phyloP scores from a whole-genome alignment of 208 protist species.

The Perkinsela sp. region DNA sequence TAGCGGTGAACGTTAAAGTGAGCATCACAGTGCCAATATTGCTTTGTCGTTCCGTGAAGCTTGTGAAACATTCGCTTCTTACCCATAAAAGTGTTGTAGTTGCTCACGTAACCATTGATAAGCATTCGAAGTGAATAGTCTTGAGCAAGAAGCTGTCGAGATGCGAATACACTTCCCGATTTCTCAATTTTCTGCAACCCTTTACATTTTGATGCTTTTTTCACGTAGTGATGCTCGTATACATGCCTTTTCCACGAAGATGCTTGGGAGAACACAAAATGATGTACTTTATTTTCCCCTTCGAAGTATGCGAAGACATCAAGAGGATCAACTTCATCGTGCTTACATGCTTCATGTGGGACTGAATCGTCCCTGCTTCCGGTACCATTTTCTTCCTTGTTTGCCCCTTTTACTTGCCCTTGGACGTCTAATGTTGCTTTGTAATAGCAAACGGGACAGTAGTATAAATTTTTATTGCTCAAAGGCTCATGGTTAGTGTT shows the following conservation, averaged over 20 bases:
- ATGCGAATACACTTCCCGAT: constrained; percentile 9
- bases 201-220: constrained; percentile 4
- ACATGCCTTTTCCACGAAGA: neutral
- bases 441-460: constrained; percentile 38
- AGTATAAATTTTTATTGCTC: constrained; percentile 32
- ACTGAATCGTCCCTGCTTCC: constrained; percentile 10
- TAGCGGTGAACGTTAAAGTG: constrained; percentile 48
- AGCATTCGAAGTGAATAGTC: constrained; percentile 37
- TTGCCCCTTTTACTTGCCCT: constrained; percentile 11
- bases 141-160: constrained; percentile 2
- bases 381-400: constrained; percentile 5
- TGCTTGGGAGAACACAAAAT: neutral
- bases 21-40: constrained; percentile 39
- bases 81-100: constrained; percentile 26
- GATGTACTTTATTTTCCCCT: constrained; percentile 1
- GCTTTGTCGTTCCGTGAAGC: constrained; percentile 15
- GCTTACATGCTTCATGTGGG: constrained; percentile 7
- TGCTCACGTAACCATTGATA: constrained; percentile 29
- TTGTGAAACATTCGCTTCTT: constrained; percentile 9
- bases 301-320: constrained; percentile 28
- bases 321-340: constrained; percentile 21
- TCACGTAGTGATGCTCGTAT: constrained; percentile 1
- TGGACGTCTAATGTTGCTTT: constrained; percentile 31
- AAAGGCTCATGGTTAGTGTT: constrained; percentile 48
- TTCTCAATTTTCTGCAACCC: neutral